A percentile compares a stretch with the other conserved stretches of the same genome.
phyloP scores from a whole-genome alignment of 2,329 filamentous ascomycete species.

The Neurospora crassa region DNA sequence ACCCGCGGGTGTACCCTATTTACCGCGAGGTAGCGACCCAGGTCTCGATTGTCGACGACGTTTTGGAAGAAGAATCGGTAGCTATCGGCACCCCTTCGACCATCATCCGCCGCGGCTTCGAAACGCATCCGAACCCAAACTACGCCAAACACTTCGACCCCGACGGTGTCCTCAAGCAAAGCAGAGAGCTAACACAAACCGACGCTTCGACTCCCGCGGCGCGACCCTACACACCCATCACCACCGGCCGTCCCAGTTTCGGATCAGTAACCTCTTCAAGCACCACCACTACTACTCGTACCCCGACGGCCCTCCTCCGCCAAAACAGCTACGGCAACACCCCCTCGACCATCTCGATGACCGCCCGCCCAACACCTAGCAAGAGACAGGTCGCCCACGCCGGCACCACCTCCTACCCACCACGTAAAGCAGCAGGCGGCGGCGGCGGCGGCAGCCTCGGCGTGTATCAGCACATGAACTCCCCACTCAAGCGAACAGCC shows the following conservation, averaged over 20 bases:
- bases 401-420: neutral
- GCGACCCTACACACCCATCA: conserved; percentile 12
- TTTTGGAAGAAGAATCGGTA: conserved; percentile 33
- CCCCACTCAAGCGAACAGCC: conserved; percentile 59
- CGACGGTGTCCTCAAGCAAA: conserved; percentile 29
- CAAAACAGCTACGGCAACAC: conserved; percentile 5
- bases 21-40: conserved; percentile 75
- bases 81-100: conserved; percentile 45
- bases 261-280: conserved; percentile 1
- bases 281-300: conserved; percentile 13
- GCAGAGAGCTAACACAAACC: neutral
- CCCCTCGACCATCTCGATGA: neutral
- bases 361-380: neutral
- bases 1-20: conserved; percentile 74
- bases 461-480: conserved; percentile 69
- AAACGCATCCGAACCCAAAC: conserved; percentile 73
- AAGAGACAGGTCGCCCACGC: neutral
- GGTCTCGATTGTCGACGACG: conserved; percentile 42
- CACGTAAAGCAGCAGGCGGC: neutral
- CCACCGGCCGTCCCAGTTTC: neutral
- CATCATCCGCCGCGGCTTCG: conserved; percentile 65
- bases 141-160: conserved; percentile 66
- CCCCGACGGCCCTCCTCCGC: conserved; percentile 14
- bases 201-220: conserved; percentile 9
- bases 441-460: conserved; percentile 65